Evolutionary conservation across 108 stramenopile species (phyloP).

Genomic region (Halocafeteria seosinensis): DNA sequence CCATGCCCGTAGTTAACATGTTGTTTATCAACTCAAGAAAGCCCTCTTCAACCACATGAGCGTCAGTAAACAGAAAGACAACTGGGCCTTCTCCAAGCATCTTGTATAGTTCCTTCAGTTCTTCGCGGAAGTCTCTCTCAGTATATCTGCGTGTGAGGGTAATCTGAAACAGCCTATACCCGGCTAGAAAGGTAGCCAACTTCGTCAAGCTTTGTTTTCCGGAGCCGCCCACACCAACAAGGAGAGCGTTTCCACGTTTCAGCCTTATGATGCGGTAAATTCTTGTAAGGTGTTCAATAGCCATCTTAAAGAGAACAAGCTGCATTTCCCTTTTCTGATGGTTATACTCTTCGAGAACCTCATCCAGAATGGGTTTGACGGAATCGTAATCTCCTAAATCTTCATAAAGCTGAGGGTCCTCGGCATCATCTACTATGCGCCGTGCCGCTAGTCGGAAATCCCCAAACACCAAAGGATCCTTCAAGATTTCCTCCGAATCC

Average conservation of each 20-base stretch:
- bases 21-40: slow-evolving; percentile 56
- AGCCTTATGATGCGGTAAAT: slow-evolving; percentile 40
- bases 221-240: slow-evolving; percentile 49
- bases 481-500: slow-evolving; percentile 2
- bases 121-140: slow-evolving; percentile 42
- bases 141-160: slow-evolving; percentile 41
- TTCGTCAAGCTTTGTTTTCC: slow-evolving; percentile 46
- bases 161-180: slow-evolving; percentile 43
- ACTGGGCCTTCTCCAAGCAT: slow-evolving; percentile 29
- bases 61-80: slow-evolving; percentile 53
- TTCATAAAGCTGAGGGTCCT: slow-evolving; percentile 42
- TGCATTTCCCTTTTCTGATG: slow-evolving; percentile 35
- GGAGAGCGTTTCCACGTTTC: slow-evolving; percentile 43
- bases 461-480: slow-evolving; percentile 31
- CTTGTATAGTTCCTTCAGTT: slow-evolving; percentile 42
- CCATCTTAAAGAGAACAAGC: slow-evolving; percentile 46
- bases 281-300: slow-evolving; percentile 41
- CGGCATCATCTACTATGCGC: slow-evolving; percentile 28
- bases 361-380: slow-evolving; percentile 36
- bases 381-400: slow-evolving; percentile 33
- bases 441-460: slow-evolving; percentile 27
- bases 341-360: slow-evolving; percentile 48
- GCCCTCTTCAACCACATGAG: slow-evolving; percentile 52
- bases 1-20: slow-evolving; percentile 52
- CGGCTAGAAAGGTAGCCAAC: slow-evolving; percentile 40